Conservation (phyloP, 73 alveolate genomes). For the Tetrahymena elliotti region DNA sequence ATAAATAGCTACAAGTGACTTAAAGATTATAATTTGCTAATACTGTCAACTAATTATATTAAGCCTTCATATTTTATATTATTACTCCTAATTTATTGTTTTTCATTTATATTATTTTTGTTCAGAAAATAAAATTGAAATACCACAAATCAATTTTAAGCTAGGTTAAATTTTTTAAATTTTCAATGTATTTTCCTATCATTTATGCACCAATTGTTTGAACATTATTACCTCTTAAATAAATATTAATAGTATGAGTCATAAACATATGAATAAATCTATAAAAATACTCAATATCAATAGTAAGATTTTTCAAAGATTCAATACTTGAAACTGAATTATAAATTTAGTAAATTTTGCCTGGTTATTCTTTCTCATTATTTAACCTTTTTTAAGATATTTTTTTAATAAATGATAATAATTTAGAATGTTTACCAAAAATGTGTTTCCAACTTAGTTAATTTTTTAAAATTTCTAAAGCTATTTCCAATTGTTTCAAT, state of each 20-base stretch:
- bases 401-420: no score
- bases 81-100: neutral
- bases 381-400: neutral
- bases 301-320: neutral
- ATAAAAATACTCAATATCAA: neutral
- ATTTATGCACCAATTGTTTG: neutral
- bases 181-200: neutral
- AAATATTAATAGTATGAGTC: no score
- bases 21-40: neutral
- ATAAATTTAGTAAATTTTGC: neutral
- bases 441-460: neutral
- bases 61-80: neutral
- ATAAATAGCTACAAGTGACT: neutral
- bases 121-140: no score
- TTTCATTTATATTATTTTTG: neutral
- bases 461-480: no score
- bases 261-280: neutral
- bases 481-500: neutral
- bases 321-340: neutral
- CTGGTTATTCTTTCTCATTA: no score
- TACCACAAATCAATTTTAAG: neutral
- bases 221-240: neutral
- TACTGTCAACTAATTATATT: neutral
- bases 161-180: neutral
- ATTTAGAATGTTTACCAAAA: neutral